Conservation (phyloP, 2,329 filamentous ascomycete genomes). For the Penicillium frequentans region DNA sequence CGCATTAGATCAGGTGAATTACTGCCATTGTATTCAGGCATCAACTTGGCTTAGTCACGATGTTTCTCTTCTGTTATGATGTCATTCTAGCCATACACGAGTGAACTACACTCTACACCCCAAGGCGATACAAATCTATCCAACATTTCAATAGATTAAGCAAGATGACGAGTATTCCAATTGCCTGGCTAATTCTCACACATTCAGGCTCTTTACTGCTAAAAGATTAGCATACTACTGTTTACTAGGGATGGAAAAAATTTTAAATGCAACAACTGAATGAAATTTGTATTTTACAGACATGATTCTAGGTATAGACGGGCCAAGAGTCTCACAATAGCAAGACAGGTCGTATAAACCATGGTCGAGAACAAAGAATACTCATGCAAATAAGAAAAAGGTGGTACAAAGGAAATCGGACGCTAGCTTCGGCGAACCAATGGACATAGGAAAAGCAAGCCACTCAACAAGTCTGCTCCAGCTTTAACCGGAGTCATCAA, state of each 20-base stretch:
- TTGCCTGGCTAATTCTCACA: no score
- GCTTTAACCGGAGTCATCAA: neutral
- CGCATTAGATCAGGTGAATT: slow-evolving; percentile 24
- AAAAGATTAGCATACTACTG: neutral
- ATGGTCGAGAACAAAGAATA: slow-evolving; percentile 25
- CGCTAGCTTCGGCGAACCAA: slow-evolving; percentile 28
- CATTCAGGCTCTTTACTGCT: no score
- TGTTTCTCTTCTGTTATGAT: neutral
- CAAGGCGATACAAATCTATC: no score
- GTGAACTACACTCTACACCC: no score
- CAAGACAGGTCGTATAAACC: slow-evolving; percentile 22
- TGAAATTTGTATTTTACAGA: slow-evolving; percentile 28
- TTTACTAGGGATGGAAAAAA: neutral
- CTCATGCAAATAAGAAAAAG: slow-evolving; percentile 22
- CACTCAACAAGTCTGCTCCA: neutral
- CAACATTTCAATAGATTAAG: no score
- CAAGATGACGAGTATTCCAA: no score
- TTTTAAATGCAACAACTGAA: slow-evolving; percentile 8
- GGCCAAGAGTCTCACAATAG: slow-evolving; percentile 12
- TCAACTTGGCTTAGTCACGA: slow-evolving; percentile 8
- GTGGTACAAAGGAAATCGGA: slow-evolving; percentile 30
- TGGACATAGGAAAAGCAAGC: slow-evolving; percentile 25
- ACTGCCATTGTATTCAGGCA: slow-evolving; percentile 16
- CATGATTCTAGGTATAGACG: slow-evolving; percentile 31
- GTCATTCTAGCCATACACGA: neutral